Conservation (phyloP, 139 green algal species). For the Zygnema cylindricum region DNA sequence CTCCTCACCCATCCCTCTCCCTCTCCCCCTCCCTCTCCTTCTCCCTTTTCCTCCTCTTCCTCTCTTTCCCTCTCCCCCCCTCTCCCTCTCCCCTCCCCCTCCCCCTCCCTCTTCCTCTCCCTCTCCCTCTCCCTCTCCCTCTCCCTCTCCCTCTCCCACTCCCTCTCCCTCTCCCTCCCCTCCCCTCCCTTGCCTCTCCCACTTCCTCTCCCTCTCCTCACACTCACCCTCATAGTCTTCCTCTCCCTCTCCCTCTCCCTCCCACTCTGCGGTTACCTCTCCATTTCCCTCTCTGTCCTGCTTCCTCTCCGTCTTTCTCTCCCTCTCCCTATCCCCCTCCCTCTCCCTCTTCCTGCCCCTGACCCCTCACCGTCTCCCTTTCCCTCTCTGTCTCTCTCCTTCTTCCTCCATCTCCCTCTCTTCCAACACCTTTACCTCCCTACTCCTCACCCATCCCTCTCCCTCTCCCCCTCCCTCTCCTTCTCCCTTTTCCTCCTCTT, state of each 20-base stretch:
- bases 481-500: not conserved
- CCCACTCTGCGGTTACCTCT: not conserved
- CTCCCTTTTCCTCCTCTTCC: no score
- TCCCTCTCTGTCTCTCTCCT: not conserved
- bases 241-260: no score
- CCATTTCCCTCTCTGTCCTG: conserved; percentile 2
- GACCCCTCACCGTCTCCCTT: no score
- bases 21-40: no score
- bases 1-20: no score
- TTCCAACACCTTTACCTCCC: no score
- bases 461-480: not conserved
- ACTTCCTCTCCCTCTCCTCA: no score
- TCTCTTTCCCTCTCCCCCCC: not conserved
- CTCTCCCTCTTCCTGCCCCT: no score
- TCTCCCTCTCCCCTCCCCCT: not conserved
- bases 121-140: not conserved
- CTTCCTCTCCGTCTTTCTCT: no score
- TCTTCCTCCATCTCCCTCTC: not conserved
- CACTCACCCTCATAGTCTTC: no score
- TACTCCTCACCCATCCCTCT: no score
- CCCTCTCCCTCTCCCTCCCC: not conserved
- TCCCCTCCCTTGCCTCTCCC: not conserved
- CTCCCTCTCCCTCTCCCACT: not conserved
- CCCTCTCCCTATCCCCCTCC: no score
- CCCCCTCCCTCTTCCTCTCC: not conserved